Conservation (phyloP, 2,329 filamentous ascomycete species). For the Fusarium brachygibbosum region DNA sequence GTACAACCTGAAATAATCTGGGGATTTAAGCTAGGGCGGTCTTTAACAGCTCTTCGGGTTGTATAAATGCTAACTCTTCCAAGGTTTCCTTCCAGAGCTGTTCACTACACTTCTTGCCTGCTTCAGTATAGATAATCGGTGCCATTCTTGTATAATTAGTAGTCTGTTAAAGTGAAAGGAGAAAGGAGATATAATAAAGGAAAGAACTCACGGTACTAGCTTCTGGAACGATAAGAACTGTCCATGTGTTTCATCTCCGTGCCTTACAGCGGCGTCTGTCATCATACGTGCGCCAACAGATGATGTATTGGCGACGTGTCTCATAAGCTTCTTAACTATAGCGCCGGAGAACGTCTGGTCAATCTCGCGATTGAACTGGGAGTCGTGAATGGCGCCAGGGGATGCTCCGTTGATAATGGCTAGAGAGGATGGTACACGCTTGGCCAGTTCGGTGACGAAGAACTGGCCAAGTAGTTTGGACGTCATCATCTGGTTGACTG, state of each 20-base stretch:
- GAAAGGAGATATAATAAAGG: no score
- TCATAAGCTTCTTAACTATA: slow-evolving; percentile 9
- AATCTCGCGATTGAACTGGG: neutral
- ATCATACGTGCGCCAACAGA: neutral
- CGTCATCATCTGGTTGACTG: slow-evolving; percentile 14
- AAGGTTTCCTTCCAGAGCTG: neutral
- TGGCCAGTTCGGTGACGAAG: slow-evolving; percentile 35
- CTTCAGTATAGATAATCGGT: neutral
- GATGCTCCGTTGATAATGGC: slow-evolving; percentile 3
- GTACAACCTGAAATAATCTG: no score
- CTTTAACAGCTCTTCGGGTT: neutral
- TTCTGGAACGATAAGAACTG: neutral
- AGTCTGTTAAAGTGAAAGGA: no score
- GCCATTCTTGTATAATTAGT: neutral
- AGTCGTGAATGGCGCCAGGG: slow-evolving; percentile 16
- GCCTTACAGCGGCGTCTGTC: slow-evolving; percentile 35
- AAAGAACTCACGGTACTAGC: neutral
- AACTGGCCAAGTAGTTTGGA: slow-evolving; percentile 28
- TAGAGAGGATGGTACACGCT: slow-evolving; percentile 4
- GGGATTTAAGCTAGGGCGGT: neutral
- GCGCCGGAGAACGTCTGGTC: slow-evolving; percentile 15
- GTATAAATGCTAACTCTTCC: neutral
- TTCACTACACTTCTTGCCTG: neutral
- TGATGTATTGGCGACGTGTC: neutral
- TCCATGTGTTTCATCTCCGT: slow-evolving; percentile 2